A percentile compares a stretch with the other conserved stretches of the same genome.
These are phyloP conservation scores for Chondrus crispus DNA, from an alignment of 23 red algal genomes.

Conservation along the genomic window DNA sequence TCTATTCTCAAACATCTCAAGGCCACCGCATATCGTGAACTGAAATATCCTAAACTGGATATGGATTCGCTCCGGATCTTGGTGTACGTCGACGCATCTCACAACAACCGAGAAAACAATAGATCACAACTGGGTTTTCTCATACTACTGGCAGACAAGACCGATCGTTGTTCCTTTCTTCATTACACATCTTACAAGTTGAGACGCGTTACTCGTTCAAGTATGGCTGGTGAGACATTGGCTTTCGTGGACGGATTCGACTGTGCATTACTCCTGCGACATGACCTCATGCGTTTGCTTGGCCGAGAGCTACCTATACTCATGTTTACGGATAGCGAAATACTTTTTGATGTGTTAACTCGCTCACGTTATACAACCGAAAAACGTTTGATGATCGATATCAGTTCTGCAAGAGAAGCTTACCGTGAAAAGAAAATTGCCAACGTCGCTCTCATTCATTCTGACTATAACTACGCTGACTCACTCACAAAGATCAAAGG, in stretches of 20 bases:
- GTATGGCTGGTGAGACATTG: background rate
- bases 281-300: background rate
- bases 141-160: background rate
- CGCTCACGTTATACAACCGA: background rate
- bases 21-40: background rate
- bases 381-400: conserved; percentile 10
- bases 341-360: background rate
- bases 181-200: background rate
- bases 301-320: background rate
- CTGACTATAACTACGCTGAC: background rate
- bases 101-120: background rate
- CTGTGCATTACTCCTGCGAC: background rate
- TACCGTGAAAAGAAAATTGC: background rate
- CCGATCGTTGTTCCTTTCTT: background rate
- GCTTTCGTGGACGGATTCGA: conserved; percentile 5
- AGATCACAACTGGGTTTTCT: background rate
- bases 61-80: background rate
- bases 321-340: background rate
- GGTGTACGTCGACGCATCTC: background rate
- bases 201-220: background rate
- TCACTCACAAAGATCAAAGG: background rate
- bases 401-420: background rate
- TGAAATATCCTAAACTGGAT: background rate
- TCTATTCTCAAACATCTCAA: background rate
- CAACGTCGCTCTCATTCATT: background rate